Evolutionary conservation across 345 rosid species (phyloP).

Genomic region (Lumnitzera racemosa): DNA sequence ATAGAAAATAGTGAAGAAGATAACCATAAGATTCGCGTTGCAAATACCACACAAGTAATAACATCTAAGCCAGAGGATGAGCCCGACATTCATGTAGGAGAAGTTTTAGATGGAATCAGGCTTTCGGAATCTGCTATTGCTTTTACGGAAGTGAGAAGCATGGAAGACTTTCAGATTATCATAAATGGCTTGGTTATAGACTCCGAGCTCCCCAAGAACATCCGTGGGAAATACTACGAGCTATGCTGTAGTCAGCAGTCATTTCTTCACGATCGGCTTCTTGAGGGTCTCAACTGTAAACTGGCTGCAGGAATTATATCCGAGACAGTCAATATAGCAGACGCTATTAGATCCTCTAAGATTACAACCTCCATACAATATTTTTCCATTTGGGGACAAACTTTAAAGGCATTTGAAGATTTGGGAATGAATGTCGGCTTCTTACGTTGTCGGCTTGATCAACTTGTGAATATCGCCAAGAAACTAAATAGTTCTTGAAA

Average conservation of each 20-base stretch:
- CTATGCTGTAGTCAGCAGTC: constrained; percentile 33
- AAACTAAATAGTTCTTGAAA: constrained; percentile 16
- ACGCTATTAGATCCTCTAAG: constrained; percentile 30
- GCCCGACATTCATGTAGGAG: background rate
- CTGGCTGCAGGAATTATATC: constrained; percentile 42
- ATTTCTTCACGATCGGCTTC: constrained; percentile 32
- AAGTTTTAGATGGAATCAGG: constrained; percentile 7
- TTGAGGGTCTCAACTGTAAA: constrained; percentile 31
- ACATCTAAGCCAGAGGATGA: constrained; percentile 7
- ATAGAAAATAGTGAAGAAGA: constrained; percentile 14
- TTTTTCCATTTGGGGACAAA: constrained; percentile 35
- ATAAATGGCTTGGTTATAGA: constrained; percentile 23
- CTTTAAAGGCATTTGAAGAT: constrained; percentile 43
- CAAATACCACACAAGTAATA: constrained; percentile 2
- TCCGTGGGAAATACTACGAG: constrained; percentile 27
- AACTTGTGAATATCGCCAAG: constrained; percentile 19
- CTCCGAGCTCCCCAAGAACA: constrained; percentile 24
- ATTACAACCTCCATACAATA: constrained; percentile 22
- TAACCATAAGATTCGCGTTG: constrained; percentile 6
- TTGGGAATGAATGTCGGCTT: constrained; percentile 44
- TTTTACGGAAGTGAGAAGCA: constrained; percentile 16
- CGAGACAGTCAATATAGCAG: constrained; percentile 36
- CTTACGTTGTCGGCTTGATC: constrained; percentile 22
- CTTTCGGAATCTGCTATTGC: constrained; percentile 13
- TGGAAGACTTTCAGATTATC: constrained; percentile 25